Percentiles rank a stretch among this genome's conserved stretches.
Conservation (phyloP, 169 alveolate species). For the Eimeria acervulina region DNA sequence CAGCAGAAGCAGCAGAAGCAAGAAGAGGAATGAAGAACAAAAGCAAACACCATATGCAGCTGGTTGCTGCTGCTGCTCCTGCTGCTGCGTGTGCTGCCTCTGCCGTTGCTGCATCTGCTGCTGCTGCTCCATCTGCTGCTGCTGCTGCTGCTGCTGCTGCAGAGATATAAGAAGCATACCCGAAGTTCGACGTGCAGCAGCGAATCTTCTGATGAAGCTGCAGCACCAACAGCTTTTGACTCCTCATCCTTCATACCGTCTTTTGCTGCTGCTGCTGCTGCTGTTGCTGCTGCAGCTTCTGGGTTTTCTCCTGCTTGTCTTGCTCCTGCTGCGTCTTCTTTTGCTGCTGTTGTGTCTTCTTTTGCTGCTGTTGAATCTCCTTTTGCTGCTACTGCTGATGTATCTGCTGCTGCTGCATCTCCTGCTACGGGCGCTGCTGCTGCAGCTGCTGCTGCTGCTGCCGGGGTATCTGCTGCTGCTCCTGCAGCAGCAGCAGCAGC, state of each 20-base stretch:
- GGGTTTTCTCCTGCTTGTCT: neutral
- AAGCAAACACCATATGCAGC: neutral
- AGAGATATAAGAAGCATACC: neutral
- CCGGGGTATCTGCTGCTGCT: neutral
- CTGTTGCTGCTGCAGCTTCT: neutral
- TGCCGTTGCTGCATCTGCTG: neutral
- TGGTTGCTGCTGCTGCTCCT: neutral
- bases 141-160: neutral
- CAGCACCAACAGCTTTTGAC: neutral
- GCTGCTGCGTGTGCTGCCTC: neutral
- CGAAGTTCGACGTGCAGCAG: neutral
- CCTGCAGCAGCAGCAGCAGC: neutral
- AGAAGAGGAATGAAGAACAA: neutral
- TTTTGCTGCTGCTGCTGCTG: slow-evolving; percentile 57
- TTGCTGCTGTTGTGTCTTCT: neutral
- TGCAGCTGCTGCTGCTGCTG: neutral
- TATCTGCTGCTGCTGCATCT: neutral
- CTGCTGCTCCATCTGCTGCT: slow-evolving; percentile 24
- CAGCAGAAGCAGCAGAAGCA: neutral
- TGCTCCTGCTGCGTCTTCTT: neutral
- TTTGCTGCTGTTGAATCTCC: neutral
- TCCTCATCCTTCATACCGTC: neutral
- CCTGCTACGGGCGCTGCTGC: neutral
- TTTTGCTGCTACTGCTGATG: neutral
- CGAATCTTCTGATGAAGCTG: neutral